Base-by-base conservation (phyloP, 306 rosid genomes). In the Citrullus mucosospermus region DNA sequence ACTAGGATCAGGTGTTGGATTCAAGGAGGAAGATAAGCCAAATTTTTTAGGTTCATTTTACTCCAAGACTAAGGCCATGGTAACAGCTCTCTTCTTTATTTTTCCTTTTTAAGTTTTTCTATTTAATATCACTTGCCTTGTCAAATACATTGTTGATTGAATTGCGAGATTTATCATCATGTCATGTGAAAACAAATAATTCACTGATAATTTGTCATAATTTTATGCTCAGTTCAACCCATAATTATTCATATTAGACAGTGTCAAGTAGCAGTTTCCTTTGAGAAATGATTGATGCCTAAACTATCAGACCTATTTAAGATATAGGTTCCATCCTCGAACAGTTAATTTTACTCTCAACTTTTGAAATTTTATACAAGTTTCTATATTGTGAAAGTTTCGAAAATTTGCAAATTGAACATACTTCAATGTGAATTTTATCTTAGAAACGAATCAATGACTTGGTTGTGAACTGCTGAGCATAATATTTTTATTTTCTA, bases 1-100 rank as follows among this genome's bases (percentile, higher is more conserved):
- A 16, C 80, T 70, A 4, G 91, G 93, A 72, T 90, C 94, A 34
- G 88, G 90, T 71, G 68, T 82, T 79, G 94, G 94, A 43, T 90
- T 90, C 84, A 88, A 87, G 86, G 96, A 90, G 68, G 90, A 90
- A 81, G 95, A 92, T 79, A 83, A 70, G 78, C 96, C 93, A 61
- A 87, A 90, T 83, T 90, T 90, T 79, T 80, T 3, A 9, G 91
- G 89, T 65, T 92, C 96, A 59, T 92, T 88, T 83, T 90, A 88
- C 78, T 90, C 92, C 73, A 85, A 88, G 85, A 87, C 95, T 61
- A 89, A 89, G 81, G 93, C 93, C 86, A 88, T 84, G 96, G 93
- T 91, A 89, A 81, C 78, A 55, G 7, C 20, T 44, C 9, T 63
- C 1, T 20, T 44, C 9, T 38, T 75, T 58, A 76, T 59, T 17